Conservation (phyloP, 805 yeast genomes). For the Candida tammaniensis region DNA sequence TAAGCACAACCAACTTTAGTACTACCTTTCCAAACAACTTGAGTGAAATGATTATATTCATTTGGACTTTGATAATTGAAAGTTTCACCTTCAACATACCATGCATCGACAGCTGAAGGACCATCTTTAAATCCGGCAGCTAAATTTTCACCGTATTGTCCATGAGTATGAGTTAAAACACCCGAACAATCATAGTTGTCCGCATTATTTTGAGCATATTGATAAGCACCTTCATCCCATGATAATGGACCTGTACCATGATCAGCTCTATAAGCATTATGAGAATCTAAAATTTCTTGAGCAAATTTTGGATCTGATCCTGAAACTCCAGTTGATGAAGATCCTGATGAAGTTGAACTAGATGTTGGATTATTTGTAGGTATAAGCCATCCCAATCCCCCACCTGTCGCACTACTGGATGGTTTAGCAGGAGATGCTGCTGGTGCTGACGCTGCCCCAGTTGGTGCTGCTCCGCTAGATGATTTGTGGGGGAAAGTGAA, state of each 20-base stretch:
- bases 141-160: conserved; percentile 39
- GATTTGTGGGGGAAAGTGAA: conserved; percentile 6
- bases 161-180: conserved; percentile 36
- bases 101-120: conserved; percentile 33
- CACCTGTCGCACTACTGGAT: not conserved
- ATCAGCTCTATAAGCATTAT: conserved; percentile 54
- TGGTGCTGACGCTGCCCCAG: conserved; percentile 6
- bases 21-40: conserved; percentile 68
- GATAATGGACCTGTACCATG: conserved; percentile 51
- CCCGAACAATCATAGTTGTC: conserved; percentile 48
- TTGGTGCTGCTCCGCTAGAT: conserved; percentile 9
- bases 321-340: conserved; percentile 14
- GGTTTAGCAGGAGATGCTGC: conserved; percentile 3
- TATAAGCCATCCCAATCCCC: no score
- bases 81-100: conserved; percentile 38
- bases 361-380: conserved; percentile 3
- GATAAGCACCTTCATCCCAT: conserved; percentile 57
- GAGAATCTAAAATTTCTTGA: conserved; percentile 50
- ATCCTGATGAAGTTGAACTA: conserved; percentile 3
- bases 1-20: conserved; percentile 72
- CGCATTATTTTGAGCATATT: conserved; percentile 51
- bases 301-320: conserved; percentile 33
- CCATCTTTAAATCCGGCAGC: conserved; percentile 35
- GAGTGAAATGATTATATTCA: conserved; percentile 66
- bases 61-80: conserved; percentile 31